Conservation (phyloP, 208 protist species). For the Acanthamoeba healyi region DNA sequence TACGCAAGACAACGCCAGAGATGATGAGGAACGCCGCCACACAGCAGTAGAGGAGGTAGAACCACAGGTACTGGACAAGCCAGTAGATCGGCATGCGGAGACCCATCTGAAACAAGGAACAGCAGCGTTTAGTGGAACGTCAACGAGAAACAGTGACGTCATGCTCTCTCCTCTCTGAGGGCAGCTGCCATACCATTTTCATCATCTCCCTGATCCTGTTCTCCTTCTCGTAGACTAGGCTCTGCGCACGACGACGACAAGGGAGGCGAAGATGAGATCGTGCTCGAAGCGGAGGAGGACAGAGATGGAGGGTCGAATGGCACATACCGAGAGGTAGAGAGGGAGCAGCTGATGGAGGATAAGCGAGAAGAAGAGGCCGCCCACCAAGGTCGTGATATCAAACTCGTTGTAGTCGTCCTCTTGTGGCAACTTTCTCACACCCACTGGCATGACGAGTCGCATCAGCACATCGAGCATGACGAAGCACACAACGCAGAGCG, state of each 20-base stretch:
- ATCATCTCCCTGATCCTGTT: conserved; percentile 75
- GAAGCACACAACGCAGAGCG: not conserved
- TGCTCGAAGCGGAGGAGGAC: too few relatives aligned
- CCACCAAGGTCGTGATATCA: conserved; percentile 9
- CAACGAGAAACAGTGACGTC: not conserved
- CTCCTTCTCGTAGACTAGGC: conserved; percentile 80
- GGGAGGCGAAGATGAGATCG: not conserved
- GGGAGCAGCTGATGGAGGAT: conserved; percentile 76
- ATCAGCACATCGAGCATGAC: not conserved
- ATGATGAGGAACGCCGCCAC: conserved; percentile 2
- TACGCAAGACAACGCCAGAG: not conserved
- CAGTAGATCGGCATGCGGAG: conserved; percentile 78
- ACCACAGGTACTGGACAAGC: conserved; percentile 68
- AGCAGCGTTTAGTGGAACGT: not conserved
- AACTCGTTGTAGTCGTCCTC: not conserved
- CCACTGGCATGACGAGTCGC: too few relatives aligned
- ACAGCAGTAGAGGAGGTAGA: conserved; percentile 72
- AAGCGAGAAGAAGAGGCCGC: conserved; percentile 66
- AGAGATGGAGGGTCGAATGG: not conserved
- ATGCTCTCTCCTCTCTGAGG: too few relatives aligned
- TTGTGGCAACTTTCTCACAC: conserved; percentile 24
- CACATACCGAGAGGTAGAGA: conserved; percentile 51
- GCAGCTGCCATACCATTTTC: conserved; percentile 73
- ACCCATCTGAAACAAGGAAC: conserved; percentile 38
- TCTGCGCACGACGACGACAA: too few relatives aligned